Evolutionary conservation across 306 rosid genomes (phyloP), one percentile per base, ranked within the genome.

Genomic region (Castanospermum australe): DNA sequence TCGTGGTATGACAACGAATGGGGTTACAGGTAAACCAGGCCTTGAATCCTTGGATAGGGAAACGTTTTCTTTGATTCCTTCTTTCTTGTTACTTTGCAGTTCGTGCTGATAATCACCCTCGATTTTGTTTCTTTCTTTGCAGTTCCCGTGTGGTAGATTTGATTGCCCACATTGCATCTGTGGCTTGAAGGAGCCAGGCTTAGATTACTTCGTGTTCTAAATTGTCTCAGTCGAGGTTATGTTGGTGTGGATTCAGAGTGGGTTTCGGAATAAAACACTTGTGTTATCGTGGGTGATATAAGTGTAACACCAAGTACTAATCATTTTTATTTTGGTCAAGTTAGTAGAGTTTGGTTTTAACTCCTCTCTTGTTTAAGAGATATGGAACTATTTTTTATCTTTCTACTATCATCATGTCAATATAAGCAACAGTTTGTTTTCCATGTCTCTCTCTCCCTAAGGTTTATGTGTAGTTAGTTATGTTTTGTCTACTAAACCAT

Each of bases 141-240:
- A 96, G 99, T 72, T 2, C 98, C 64, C 99, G 99, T 71, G 99
- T 96, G 79, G 17, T 96, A 21, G 99, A 96, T 84, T 83, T 96
- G 92, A 96, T 96, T 39, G 82, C 55, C 21, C 91, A 93, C 92
- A 90, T 96, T 3, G 89, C 90, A 75, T 83, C 93, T 3, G 79
- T 79, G 68, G 86, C 85, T 77, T 71, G 79, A 84, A n/a, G n/a
- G n/a, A 64, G 75, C 85, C 64, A 60, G 52, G 15, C 56, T 63
- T 62, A 75, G 85, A 73, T 50, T n/a, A n/a, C n/a, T n/a, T n/a
- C n/a, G n/a, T n/a, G 78, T 79, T 66, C 70, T 38, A 59, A 41
- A 30, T 86, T 73, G 76, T 61, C 84, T 13, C 75, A 28, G 66
- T 62, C 17, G 38, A 63, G 75, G 41, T 48, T 39, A 45, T 75